Evolutionary conservation across 2,329 filamentous ascomycete species (phyloP), one percentile per base, ranked within the genome.

Genomic region (Aspergillus japonicus): DNA sequence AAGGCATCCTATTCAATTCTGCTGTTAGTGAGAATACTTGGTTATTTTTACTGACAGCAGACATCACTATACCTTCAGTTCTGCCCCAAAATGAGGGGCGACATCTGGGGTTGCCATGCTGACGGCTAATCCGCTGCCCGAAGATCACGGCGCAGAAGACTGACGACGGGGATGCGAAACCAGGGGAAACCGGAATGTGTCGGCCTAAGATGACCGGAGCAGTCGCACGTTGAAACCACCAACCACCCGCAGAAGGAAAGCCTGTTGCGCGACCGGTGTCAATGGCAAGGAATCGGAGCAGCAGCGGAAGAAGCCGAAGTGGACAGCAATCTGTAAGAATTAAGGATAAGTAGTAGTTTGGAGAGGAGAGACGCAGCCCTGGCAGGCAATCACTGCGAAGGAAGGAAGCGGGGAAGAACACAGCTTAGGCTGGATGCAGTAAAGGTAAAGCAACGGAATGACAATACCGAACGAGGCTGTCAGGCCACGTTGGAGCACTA

Each of bases 21-120:
- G 26, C 31, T 19, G 56, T 70, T 65, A 66, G 67, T 79, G 63
- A 53, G 39, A 24, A 26, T 19, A 14, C 26, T 11, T 1, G 11
- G 3, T 35, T 12, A 7, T 10, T 23, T 2, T 42, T 29, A 16
- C n/a, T 52, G 12, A 16, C 26, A 19, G 3, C 2, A 5, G 10
- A 24, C 6, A 24, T 31, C 23, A 1, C 47, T 47, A 21, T 80
- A 93, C 92, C 89, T 96, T 98, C 76, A 98, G 84, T 82, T 97
- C 93, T 60, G 89, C 87, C 79, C 95, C 95, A 78, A 99, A 96
- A 70, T 91, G 90, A 73, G 91, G 91, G 80, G 87, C 84, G 73
- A 85, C 86, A 70, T 96, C 92, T 77, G 91, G 85, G 78, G 93
- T 90, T 73, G 89, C 88, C 91, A 96, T 96, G 67, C 67, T 77